Evolutionary conservation across 2,329 filamentous ascomycete species (phyloP).

Genomic region (Hymenoscyphus fructigenus): DNA sequence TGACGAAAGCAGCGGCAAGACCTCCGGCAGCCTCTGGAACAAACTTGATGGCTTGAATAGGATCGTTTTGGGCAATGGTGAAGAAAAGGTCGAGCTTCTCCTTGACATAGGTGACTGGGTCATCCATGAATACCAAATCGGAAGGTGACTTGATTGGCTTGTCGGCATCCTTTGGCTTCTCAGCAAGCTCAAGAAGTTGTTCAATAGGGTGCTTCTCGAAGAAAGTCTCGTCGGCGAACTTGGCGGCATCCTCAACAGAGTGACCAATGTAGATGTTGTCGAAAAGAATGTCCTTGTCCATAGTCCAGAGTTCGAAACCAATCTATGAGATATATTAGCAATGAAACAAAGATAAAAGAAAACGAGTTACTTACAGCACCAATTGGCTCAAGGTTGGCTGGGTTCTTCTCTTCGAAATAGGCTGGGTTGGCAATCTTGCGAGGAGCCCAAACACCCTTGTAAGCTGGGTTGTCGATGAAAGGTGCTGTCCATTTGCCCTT

Average conservation of each 20-base stretch:
- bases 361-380: constrained; percentile 71
- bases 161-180: constrained; percentile 69
- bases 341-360: constrained; percentile 16
- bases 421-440: constrained; percentile 95
- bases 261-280: constrained; percentile 99
- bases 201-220: constrained; percentile 84
- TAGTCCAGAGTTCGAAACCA: constrained; percentile 99
- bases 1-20: constrained; percentile 68
- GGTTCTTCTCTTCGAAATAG: constrained; percentile 96
- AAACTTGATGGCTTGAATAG: constrained; percentile 79
- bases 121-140: constrained; percentile 85
- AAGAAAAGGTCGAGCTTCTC: constrained; percentile 94
- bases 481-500: constrained; percentile 98
- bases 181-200: constrained; percentile 73
- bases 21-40: constrained; percentile 89
- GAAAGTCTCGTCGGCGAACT: constrained; percentile 86
- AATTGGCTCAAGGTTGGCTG: constrained; percentile 96
- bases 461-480: constrained; percentile 92
- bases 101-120: constrained; percentile 82
- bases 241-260: constrained; percentile 87
- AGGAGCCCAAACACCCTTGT: constrained; percentile 95
- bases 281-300: constrained; percentile 98
- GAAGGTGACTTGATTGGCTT: constrained; percentile 67
- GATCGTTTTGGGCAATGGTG: constrained; percentile 75
- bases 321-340: constrained; percentile 54